Evolutionary conservation across 2,329 filamentous ascomycete species (phyloP), one percentile per base, ranked within the genome.

Genomic region (Gnomoniopsis sp.): DNA sequence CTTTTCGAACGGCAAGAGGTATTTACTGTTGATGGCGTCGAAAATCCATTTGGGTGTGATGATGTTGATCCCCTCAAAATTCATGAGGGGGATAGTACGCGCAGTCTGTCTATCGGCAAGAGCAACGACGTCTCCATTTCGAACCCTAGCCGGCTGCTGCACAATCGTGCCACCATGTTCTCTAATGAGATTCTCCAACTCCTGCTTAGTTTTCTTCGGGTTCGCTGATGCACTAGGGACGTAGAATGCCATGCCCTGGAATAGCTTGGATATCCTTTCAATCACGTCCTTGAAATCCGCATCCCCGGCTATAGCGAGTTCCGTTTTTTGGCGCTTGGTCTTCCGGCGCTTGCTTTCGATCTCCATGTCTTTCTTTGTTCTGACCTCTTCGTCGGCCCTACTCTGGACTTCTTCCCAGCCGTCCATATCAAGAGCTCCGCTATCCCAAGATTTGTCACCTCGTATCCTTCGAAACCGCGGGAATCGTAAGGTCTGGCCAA

Each of bases 381-480:
- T 82, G 6, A 83, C 79, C 63, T 90, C 87, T n/a, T 86, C 79
- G 60, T 95, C 88, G 1, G 86, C 87, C 21, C 83, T 82, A 6
- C 77, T 77, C 63, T 89, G 88, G 17, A 97, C 74, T 8, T 88
- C 82, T 19, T 87, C 74, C 66, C 97, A 96, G 49, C 92, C 90
- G 49, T 90, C 84, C 1, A 91, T 77, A 1, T 90, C 90, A 2
- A 98, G 78, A 0, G 91, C 90, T 21, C 53, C 53, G 36, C 85
- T 85, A 50, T 89, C 81, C 93, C 95, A 99, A 57, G 82, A 79
- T 65, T 93, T 91, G 72, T 98, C 95, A n/a, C 83, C 80, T 3
- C 92, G 85, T 6, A 98, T 75, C 38, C 81, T 83, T 63, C 91
- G 91, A 73, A 98, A 96, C 1, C 95, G 87, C 2, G 95, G 95